Base-by-base conservation (phyloP, 139 green algal genomes). In the Coelastrella sp. region DNA sequence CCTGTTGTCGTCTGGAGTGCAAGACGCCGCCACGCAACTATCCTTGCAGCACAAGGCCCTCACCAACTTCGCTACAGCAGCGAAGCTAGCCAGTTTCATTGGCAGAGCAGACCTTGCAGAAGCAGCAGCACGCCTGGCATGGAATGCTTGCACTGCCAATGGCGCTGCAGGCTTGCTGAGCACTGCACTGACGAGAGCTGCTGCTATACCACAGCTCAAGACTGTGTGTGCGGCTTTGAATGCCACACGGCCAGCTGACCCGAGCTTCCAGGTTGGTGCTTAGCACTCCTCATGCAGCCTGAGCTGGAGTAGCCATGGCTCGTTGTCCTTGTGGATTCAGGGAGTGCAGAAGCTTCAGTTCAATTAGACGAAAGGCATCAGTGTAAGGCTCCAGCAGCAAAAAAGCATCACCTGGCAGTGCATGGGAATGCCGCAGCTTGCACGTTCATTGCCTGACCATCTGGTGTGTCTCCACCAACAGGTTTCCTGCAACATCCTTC, bases 401-500 rank as follows among this genome's bases (percentile, higher is more conserved):
- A 47, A 47, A 47, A 47, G 32, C 1, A 47, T 47, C 32, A 47
- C 32, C 32, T 47, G 32, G 32, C 32, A 47, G 32, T 47, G 32
- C 32, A 47, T 47, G 32, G 32, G 32, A 47, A 47, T 47, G 14
- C 68, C 16, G 68, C 13, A 23, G 68, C 5, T 22, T 5, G 68
- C 14, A 22, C 3, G 8, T 10, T 14, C 5, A 20, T 4, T 32
- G n/a, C 8, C 54, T 7, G 79, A 56, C 32, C 56, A 23, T 81
- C 5, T 65, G 23, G 7, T 78, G 1, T 59, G 5, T 22, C 17
- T 76, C 17, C 17, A 32, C 14, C 2, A 80, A 59, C 94, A 96
- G 94, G 92, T 96, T 74, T 73, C 78, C 7, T 73, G 94, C 57
- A 94, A 94, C 60, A 90, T 90, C 32, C 85, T 96, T 65, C 83